Evolutionary conservation across 106 monocot genomes (phyloP), one percentile per base, ranked within the genome.

Genomic region (Ottelia alismoides): DNA sequence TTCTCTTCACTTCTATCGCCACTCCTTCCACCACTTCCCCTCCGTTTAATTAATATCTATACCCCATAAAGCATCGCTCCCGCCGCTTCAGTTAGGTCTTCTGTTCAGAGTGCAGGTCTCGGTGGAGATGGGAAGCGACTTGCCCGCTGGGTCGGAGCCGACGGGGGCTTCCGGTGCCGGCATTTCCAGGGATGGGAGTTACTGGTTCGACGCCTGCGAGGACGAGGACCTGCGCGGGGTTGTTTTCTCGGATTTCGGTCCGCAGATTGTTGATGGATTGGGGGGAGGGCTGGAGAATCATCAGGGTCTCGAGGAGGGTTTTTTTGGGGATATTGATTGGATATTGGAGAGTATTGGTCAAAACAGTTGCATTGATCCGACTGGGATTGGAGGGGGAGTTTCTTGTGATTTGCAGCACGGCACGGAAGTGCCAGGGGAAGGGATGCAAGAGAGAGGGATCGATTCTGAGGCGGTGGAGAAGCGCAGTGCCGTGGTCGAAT

Each of bases 191-290:
- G n/a, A n/a, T n/a, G n/a, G n/a, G n/a, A n/a, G n/a, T n/a, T 88
- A 84, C 66, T 96, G 94, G 88, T 74, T 80, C 64, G 84, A 88
- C 43, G 84, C 88, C 10, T 76, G 68, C 47, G 94, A 96, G 69
- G 84, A 96, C 35, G 75, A 58, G 22, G 64, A 27, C 30, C 50
- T 86, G 51, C 62, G 68, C 27, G 71, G 56, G 54, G 69, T 71
- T 51, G 76, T 70, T 44, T 75, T 76, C 35, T 21, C 71, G 0
- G 77, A 79, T 22, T 79, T 76, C 24, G 86, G 78, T n/a, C n/a
- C n/a, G n/a, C n/a, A 74, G 16, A 19, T 46, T 45, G 65, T 78
- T n/a, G 9, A 3, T 3, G 18, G 24, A 74, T 84, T 17, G 45
- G 10, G 10, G 12, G 28, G 3, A 25, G 48, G 5, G 31, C 78